Evolutionary conservation across 2,329 filamentous ascomycete species (phyloP).

Genomic region (Epichloe hybrida): DNA sequence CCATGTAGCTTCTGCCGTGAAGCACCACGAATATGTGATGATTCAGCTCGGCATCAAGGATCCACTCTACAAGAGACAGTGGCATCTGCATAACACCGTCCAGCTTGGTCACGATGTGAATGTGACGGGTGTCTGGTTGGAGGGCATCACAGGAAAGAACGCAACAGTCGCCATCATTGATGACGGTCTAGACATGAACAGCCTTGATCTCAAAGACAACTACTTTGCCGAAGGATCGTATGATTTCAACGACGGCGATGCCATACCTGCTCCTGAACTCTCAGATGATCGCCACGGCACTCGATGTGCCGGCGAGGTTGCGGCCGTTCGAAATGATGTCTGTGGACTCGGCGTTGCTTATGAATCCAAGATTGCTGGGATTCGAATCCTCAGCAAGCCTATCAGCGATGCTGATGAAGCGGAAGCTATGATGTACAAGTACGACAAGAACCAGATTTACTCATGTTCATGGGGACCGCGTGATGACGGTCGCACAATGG

Average conservation of each 20-base stretch:
- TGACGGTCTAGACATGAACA: constrained; percentile 92
- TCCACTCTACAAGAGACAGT: constrained; percentile 87
- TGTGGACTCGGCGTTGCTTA: constrained; percentile 96
- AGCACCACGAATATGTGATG: constrained; percentile 47
- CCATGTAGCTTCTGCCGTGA: constrained; percentile 30
- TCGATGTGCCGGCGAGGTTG: constrained; percentile 85
- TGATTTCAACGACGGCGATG: constrained; percentile 81
- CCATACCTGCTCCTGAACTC: constrained; percentile 69
- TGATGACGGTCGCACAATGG: constrained; percentile 89
- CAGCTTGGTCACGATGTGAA: constrained; percentile 86
- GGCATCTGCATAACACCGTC: constrained; percentile 81
- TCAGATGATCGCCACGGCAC: constrained; percentile 84
- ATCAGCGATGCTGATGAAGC: constrained; percentile 92
- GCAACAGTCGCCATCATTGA: constrained; percentile 89
- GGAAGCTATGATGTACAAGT: constrained; percentile 81
- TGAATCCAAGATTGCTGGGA: constrained; percentile 76
- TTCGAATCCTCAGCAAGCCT: constrained; percentile 81
- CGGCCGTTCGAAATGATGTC: constrained; percentile 80
- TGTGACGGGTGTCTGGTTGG: constrained; percentile 83
- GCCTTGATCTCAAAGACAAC: constrained; percentile 80
- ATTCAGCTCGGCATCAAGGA: constrained; percentile 62
- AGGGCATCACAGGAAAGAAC: constrained; percentile 81
- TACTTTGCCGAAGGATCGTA: constrained; percentile 89
- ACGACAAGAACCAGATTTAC: constrained; percentile 87
- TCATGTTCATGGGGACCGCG: constrained; percentile 98